Base-by-base conservation (phyloP, 768 basidiomycete genomes). In the Boletus vermiculosoides region DNA sequence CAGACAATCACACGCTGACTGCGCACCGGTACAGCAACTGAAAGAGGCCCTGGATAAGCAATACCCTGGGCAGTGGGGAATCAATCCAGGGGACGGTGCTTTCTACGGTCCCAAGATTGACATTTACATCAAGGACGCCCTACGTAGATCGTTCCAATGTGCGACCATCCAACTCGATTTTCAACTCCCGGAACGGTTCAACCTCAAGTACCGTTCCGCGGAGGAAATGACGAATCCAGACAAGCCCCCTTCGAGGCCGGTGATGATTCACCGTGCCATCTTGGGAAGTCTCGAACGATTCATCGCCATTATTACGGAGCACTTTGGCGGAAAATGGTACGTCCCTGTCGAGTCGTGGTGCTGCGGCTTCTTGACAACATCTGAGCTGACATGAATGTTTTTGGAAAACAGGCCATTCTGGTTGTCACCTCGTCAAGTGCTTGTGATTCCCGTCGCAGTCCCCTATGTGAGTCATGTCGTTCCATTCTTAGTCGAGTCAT, bases 81-180 rank as follows among this genome's bases (percentile, higher is more conserved):
- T 95, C 55, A 97, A 97, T 73, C 91, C 92, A 10, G 96, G 94
- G 45, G 97, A 99, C 66, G 97, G 97, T 49, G 97, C 97, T 11
- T 99, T 99, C 83, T 99, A 99, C 75, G 97, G 97, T 0, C 97
- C 97, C 61, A 98, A 98, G 79, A 96, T 98, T 67, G 97, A 98
- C 74, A 96, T 99, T 76, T 93, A 90, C 57, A 90, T 98, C 70
- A 84, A 86, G 25, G 97, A 99, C 66, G 95, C 97, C 0, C 80
- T 98, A 23, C 84, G 81, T 37, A 86, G 97, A 45, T 92, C 93
- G 23, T 96, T 94, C 86, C 97, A 99, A 73, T 98, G 96, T 67
- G 97, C 94, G 40, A 98, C 97, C 2, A 98, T 98, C 73, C 92
- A 98, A 75, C 90, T 99, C 56, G 96, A 98, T 77, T 99, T 98